These are phyloP conservation scores for Arthrobotrys pseudoclavata DNA, from an alignment of 2,329 filamentous ascomycete species.

Conservation along the genomic window DNA sequence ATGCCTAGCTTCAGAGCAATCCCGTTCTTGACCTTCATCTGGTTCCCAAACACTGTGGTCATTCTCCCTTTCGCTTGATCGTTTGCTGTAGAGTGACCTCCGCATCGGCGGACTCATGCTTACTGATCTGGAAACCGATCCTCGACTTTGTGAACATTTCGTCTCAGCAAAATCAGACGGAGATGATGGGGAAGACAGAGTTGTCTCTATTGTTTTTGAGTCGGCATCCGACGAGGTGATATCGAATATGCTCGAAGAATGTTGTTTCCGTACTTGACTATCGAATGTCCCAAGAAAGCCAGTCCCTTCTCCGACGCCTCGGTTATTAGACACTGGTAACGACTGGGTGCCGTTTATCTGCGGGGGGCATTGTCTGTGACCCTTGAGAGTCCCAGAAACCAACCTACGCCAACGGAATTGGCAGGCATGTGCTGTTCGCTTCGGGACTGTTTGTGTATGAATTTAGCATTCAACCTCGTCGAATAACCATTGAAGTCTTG, in stretches of 20 bases:
- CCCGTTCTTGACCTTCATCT: constrained; percentile 38
- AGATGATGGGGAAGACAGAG: constrained; percentile 43
- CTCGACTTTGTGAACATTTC: constrained; percentile 29
- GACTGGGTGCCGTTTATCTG: constrained; percentile 27
- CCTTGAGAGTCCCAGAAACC: constrained; percentile 63
- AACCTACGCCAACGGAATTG: constrained; percentile 64
- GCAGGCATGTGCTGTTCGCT: constrained; percentile 64
- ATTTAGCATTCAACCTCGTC: constrained; percentile 1
- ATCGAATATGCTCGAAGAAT: constrained; percentile 35
- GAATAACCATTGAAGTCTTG: background rate
- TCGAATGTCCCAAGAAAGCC: constrained; percentile 34
- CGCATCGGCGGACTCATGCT: constrained; percentile 42
- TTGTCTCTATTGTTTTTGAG: constrained; percentile 26
- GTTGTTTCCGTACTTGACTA: constrained; percentile 18
- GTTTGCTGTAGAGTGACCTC: constrained; percentile 24
- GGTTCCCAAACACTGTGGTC: constrained; percentile 44
- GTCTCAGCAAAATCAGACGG: constrained; percentile 34
- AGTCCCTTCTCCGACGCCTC: constrained; percentile 27
- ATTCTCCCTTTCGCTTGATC: constrained; percentile 27
- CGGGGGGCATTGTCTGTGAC: constrained; percentile 60
- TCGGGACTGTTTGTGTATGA: constrained; percentile 59
- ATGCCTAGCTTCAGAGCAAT: constrained; percentile 29
- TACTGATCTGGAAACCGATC: constrained; percentile 45
- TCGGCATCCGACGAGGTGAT: constrained; percentile 32
- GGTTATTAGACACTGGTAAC: constrained; percentile 21